Evolutionary conservation across 331 rosid species (phyloP).

Genomic region (Rosa hybrid): DNA sequence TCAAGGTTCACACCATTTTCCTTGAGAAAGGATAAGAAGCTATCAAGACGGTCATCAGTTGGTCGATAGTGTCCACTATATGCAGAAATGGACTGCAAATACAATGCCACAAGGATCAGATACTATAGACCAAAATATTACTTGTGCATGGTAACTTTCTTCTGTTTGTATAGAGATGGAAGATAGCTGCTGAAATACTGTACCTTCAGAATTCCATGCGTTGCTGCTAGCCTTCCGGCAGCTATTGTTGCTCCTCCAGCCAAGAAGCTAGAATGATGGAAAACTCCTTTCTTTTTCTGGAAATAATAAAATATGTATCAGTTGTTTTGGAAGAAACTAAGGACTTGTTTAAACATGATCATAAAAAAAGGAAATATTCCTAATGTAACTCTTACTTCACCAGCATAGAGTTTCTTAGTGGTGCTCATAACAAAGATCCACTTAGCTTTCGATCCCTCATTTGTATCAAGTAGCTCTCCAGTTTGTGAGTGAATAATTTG

Average conservation of each 20-base stretch:
- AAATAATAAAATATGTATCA: constrained; percentile 18
- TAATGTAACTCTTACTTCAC: constrained; percentile 56
- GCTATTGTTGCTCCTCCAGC: constrained; percentile 95
- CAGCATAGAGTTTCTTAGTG: constrained; percentile 81
- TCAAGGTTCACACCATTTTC: constrained; percentile 68
- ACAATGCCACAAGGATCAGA: constrained; percentile 37
- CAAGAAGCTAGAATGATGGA: constrained; percentile 94
- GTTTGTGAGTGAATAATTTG: constrained; percentile 54
- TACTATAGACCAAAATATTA: constrained; percentile 1
- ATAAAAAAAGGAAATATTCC: constrained; percentile 1
- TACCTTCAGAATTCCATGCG: constrained; percentile 79
- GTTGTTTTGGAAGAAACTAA: constrained; percentile 1
- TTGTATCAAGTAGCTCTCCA: constrained; percentile 62
- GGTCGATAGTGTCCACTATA: constrained; percentile 98
- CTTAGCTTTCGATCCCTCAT: constrained; percentile 47
- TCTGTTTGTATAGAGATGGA: background rate
- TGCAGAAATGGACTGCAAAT: constrained; percentile 78
- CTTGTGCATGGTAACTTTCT: background rate
- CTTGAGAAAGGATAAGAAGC: constrained; percentile 63
- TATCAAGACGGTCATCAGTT: constrained; percentile 64
- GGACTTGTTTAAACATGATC: background rate
- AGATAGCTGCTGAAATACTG: background rate
- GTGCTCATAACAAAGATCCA: constrained; percentile 98
- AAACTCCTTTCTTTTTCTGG: constrained; percentile 87
- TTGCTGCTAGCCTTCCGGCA: constrained; percentile 83